Percentiles rank a stretch among this genome's conserved stretches.
These are phyloP conservation scores for Scopulariopsis brevicaulis DNA, from an alignment of 2,329 filamentous ascomycete genomes.

Conservation along the genomic window DNA sequence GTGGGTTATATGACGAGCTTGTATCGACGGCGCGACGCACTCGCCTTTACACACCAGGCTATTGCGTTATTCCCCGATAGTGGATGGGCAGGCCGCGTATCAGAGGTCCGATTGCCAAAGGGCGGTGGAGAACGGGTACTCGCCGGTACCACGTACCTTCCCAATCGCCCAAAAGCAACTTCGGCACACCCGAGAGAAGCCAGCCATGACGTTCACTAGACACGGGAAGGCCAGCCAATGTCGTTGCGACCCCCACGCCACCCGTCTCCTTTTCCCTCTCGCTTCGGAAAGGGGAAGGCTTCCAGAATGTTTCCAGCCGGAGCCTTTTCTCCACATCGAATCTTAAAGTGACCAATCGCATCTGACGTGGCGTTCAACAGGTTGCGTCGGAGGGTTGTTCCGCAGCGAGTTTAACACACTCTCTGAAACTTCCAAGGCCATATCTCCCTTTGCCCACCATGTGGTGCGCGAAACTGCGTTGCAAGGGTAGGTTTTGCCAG, in stretches of 20 bases:
- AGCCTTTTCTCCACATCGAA: background rate
- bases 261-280: background rate
- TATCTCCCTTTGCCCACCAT: too few species aligned
- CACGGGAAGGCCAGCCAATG: background rate
- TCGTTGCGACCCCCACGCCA: background rate
- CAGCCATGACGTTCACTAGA: background rate
- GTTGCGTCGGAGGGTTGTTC: too few species aligned
- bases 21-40: background rate
- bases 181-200: background rate
- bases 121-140: too few species aligned
- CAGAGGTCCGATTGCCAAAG: too few species aligned
- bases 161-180: background rate
- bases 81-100: too few species aligned
- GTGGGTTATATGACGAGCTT: background rate
- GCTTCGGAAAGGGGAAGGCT: background rate
- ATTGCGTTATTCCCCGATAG: too few species aligned
- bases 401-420: too few species aligned
- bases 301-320: conserved; percentile 3
- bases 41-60: background rate
- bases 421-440: too few species aligned
- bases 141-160: too few species aligned
- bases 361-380: background rate
- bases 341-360: background rate
- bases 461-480: background rate
- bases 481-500: background rate